These are phyloP conservation scores for Tricharina praecox DNA, from an alignment of 495 filamentous ascomycete genomes.

Conservation along the genomic window DNA sequence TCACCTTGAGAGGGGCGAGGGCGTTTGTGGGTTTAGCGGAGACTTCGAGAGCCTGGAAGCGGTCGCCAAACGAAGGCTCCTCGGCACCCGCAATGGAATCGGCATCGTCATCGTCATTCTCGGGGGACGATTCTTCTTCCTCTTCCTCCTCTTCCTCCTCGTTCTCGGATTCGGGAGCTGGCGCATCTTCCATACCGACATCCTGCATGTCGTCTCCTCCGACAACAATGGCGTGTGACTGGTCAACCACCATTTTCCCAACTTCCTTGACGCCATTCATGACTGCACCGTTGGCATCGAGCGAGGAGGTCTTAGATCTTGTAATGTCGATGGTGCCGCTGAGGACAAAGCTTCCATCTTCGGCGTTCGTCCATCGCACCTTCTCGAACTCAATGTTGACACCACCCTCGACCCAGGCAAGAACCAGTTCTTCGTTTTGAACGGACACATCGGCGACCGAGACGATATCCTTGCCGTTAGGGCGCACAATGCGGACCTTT, in stretches of 20 bases:
- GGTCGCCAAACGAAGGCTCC: constrained; percentile 76
- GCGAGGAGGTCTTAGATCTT: constrained; percentile 32
- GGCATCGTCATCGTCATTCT: constrained; percentile 32
- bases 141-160: constrained; percentile 30
- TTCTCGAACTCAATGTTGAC: constrained; percentile 40
- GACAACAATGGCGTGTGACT: constrained; percentile 50
- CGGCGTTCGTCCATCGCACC: constrained; percentile 35
- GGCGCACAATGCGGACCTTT: constrained; percentile 35
- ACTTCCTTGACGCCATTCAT: constrained; percentile 46
- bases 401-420: constrained; percentile 40
- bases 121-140: constrained; percentile 11
- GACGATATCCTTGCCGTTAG: constrained; percentile 30
- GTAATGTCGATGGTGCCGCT: constrained; percentile 33
- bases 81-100: constrained; percentile 29
- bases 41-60: constrained; percentile 48
- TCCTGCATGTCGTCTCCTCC: constrained; percentile 28
- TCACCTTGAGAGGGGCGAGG: constrained; percentile 31
- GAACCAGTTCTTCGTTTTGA: constrained; percentile 34
- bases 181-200: constrained; percentile 36
- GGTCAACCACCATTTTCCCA: constrained; percentile 50
- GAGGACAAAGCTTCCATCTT: constrained; percentile 33
- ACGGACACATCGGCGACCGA: constrained; percentile 34
- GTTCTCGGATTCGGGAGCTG: constrained; percentile 32
- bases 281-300: constrained; percentile 29
- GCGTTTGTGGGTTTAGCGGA: constrained; percentile 46